Base-by-base conservation (phyloP, 208 protist genomes). In the Borovskyia barvae region DNA sequence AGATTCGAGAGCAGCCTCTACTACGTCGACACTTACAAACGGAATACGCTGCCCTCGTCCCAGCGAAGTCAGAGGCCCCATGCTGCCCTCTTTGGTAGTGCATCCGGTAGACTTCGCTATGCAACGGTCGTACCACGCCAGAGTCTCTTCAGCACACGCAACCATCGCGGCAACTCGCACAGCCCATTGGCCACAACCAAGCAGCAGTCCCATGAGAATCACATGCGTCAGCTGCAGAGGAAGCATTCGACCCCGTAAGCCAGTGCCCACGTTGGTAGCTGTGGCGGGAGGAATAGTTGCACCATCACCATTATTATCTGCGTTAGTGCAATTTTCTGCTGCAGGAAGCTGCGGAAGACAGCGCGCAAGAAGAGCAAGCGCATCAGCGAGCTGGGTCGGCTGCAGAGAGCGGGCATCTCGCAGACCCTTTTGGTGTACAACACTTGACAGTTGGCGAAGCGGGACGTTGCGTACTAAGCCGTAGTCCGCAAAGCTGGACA, bases 171-270 rank as follows among this genome's bases (percentile, higher is more conserved):
- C 66, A 47, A 67, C 29, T 1, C 59, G 51, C 20, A 60, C 55
- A 4, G 61, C 55, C 40, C 43, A 54, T 1, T 30, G 33, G 5
- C 50, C 41, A 46, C 79, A 87, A 25, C 74, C 58, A 11, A 80
- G 54, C 51, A 88, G 39, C 12, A 70, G 61, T 2, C 84, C 84
- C 25, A 74, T 77, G 22, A 86, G 62, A n/a, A 94, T 66, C 15
- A 94, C 61, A 65, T 88, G 88, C 15, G 66, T 71, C 11, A 94
- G 67, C 60, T 94, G 81, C 65, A 94, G 46, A 9, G 75, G 76
- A 5, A 94, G 54, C 26, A 70, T 46, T 30, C 60, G 66, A 14
- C 50, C 72, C 9, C 52, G 49, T 28, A 28, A 3, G 28, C 3
- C 14, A 15, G 4, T 19, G 41, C 4, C 3, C 35, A 36, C 15